Base-by-base conservation (phyloP, 129 eudicot species). In the Solidago caesia region DNA sequence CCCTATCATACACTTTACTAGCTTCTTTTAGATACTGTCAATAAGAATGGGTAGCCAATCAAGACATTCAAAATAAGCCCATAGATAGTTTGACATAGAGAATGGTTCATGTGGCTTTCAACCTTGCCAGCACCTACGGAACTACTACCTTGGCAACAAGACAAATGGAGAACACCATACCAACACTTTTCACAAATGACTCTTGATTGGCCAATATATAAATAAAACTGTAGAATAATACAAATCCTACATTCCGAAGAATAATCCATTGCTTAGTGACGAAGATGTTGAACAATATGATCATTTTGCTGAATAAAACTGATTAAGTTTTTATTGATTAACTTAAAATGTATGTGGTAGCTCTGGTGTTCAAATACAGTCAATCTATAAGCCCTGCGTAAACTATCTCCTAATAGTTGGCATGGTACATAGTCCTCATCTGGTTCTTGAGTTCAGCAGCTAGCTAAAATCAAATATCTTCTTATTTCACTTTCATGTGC, bases 221-320 rank as follows among this genome's bases (percentile, higher is more conserved):
- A 42, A 53, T 71, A 57, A 15, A 44, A 15, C 12, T n/a, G 39
- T 49, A 70, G 49, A 55, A 68, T 15, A 47, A 46, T 25, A 12
- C 6, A 43, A 47, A 5, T 48, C 42, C 67, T 25, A 42, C 4
- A 29, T 11, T 61, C 44, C 15, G 52, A 56, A 16, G 10, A 11
- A 42, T 8, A 48, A 53, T 41, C 63, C 16, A 44, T 58, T 44
- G 12, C 44, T 72, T 4, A 43, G 67, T 45, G 13, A 61, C 10
- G 44, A 39, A 27, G 26, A 62, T 47, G 77, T 46, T 15, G 71
- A 74, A 74, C 27, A 27, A 2, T 75, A 12, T 49, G 44, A 43
- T 43, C 11, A 0, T 64, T 3, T 56, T 53, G 59, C 59, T 15
- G 11, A 43, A 43, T 15, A 6, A 71, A 21, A 72, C 0, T 59